Percentiles rank a stretch among this genome's conserved stretches.
Evolutionary conservation across 192 early-diverging fungal species (phyloP).

Genomic region (Entomortierella parvispora): DNA sequence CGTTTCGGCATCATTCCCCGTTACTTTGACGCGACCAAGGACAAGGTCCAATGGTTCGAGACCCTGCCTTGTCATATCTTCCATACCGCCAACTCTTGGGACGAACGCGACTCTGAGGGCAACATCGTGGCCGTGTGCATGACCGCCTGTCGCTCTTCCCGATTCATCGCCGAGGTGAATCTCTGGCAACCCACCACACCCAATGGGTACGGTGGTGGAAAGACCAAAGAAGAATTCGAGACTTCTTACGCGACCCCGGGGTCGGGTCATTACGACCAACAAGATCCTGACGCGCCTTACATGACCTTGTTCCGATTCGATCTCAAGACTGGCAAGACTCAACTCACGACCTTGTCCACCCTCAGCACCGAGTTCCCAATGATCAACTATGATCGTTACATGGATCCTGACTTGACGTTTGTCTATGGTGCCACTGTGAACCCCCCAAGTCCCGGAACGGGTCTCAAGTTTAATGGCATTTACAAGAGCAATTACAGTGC

Average conservation of each 20-base stretch:
- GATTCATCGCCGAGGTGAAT: conserved; percentile 24
- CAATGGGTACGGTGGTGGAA: conserved; percentile 22
- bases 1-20: conserved; percentile 41
- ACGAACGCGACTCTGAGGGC: conserved; percentile 30
- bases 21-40: conserved; percentile 20
- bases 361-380: conserved; percentile 23
- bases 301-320: conserved; percentile 40
- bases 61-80: conserved; percentile 39
- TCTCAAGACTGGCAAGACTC: conserved; percentile 27
- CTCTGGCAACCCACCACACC: conserved; percentile 26
- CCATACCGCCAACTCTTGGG: conserved; percentile 47
- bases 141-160: conserved; percentile 32
- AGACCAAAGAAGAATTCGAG: conserved; percentile 25
- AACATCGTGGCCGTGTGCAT: conserved; percentile 36
- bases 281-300: conserved; percentile 34
- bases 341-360: conserved; percentile 30
- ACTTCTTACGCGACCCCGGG: conserved; percentile 11
- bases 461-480: conserved; percentile 26
- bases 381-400: conserved; percentile 32
- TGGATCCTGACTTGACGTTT: conserved; percentile 23
- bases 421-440: conserved; percentile 18
- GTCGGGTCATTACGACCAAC: conserved; percentile 17
- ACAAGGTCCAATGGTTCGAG: conserved; percentile 41
- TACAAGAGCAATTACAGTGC: conserved; percentile 27
- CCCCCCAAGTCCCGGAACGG: not conserved